Evolutionary conservation across 148 eudicot genomes (phyloP).

Genomic region (Chenopodium berlandieri): DNA sequence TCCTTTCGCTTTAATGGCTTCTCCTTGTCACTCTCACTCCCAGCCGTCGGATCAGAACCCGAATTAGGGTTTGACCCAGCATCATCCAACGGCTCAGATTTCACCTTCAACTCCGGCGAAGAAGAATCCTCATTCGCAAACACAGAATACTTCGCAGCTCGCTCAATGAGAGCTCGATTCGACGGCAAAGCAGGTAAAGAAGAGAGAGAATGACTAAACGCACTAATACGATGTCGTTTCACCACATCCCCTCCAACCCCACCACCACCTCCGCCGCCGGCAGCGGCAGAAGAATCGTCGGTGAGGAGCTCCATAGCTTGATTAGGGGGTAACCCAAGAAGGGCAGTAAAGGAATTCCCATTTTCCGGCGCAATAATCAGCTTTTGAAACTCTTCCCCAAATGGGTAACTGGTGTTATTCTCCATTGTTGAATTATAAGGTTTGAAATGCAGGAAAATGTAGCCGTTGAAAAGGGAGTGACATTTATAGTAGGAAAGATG

Average conservation of each 20-base stretch:
- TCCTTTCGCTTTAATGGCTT: slow-evolving; percentile 70
- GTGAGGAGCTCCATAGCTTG: slow-evolving; percentile 72
- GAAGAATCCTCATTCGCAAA: slow-evolving; percentile 42
- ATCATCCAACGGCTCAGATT: slow-evolving; percentile 69
- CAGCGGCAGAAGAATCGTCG: slow-evolving; percentile 1
- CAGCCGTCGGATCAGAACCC: slow-evolving; percentile 37
- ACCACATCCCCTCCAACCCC: background rate
- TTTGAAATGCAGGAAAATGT: background rate
- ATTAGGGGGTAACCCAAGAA: slow-evolving; percentile 68
- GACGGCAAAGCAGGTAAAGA: slow-evolving; percentile 58
- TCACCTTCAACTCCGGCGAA: slow-evolving; percentile 42
- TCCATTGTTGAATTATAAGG: slow-evolving; percentile 26
- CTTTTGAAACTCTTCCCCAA: slow-evolving; percentile 50
- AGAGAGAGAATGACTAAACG: slow-evolving; percentile 9
- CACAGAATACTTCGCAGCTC: slow-evolving; percentile 64
- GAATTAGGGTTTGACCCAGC: slow-evolving; percentile 46
- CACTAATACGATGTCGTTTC: slow-evolving; percentile 23
- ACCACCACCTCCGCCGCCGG: background rate
- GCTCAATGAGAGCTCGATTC: slow-evolving; percentile 46
- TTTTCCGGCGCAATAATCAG: slow-evolving; percentile 43
- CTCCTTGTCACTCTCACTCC: slow-evolving; percentile 40
- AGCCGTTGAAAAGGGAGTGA: background rate
- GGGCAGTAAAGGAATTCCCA: slow-evolving; percentile 76
- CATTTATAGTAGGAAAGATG: background rate
- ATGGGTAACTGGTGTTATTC: background rate